Evolutionary conservation across 192 early-diverging fungal genomes (phyloP), one percentile per base, ranked within the genome.

Genomic region (Coemansia sp.): DNA sequence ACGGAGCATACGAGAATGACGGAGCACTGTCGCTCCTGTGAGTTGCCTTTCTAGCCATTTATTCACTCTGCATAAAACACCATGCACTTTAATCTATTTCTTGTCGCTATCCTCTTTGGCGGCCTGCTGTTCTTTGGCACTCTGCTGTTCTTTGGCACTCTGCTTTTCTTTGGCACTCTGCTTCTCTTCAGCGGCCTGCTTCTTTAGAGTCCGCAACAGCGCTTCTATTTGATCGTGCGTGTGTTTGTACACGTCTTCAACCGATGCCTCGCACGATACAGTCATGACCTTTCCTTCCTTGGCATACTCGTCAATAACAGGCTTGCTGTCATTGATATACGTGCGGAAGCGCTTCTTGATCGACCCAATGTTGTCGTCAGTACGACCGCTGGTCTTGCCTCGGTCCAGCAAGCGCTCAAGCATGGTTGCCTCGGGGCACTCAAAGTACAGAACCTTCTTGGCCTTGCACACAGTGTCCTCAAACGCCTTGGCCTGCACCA

Each of bases 321-420:
- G 96, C 86, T 87, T 94, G 64, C 87, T 91, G 13, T 88, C 89
- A 24, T 96, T 88, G n/a, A 74, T 65, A 57, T 96, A 99, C 0
- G 88, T 90, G 13, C 65, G 69, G 86, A 99, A 99, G 8, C 97
- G 85, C 84, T 99, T 99, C 64, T 85, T 87, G 86, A 99, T 99
- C 7, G 90, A 90, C 66, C 97, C 94, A 38, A 93, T 88, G 67
- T 99, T 97, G 65, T 99, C 97, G 66, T 99, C 97, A 14, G 86
- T 75, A 24, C 97, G 85, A 1, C 97, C 97, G 55, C 88, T 91
- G 23, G 92, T 98, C 71, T 97, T 92, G 9, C 95, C 97, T 64
- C 97, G 88, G 73, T 96, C 92, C 76, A 96, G 68, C 62, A 99
- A 78, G 29, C 97, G 88, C 74, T 86, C 83, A 43, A 96, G 78